Percentiles rank a stretch among this genome's conserved stretches.
Evolutionary conservation across 2,329 filamentous ascomycete species (phyloP).

Genomic region (Fusarium coffeatum): DNA sequence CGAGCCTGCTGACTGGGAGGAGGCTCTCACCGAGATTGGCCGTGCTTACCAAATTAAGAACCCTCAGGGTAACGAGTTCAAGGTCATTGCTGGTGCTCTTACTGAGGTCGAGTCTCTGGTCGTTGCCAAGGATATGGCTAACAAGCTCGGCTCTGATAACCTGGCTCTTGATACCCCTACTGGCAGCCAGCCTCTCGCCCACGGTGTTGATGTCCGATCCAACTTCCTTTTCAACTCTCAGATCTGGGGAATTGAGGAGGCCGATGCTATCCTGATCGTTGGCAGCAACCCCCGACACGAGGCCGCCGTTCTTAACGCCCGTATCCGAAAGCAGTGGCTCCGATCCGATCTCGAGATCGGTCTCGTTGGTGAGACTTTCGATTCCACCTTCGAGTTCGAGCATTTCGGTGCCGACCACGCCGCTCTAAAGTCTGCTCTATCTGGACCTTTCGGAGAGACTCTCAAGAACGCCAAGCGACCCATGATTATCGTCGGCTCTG

Average conservation of each 20-base stretch:
- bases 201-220: constrained; percentile 91
- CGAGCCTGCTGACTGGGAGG: constrained; percentile 93
- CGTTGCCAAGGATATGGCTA: constrained; percentile 96
- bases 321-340: constrained; percentile 98
- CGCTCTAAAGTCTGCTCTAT: constrained; percentile 85
- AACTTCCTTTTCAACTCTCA: constrained; percentile 98
- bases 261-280: constrained; percentile 90
- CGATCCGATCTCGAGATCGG: constrained; percentile 94
- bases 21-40: constrained; percentile 88
- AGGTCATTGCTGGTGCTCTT: constrained; percentile 90
- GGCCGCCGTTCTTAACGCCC: constrained; percentile 93
- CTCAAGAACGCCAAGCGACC: constrained; percentile 87
- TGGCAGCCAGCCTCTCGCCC: constrained; percentile 84
- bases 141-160: constrained; percentile 96
- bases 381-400: constrained; percentile 95
- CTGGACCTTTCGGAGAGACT: constrained; percentile 92
- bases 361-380: constrained; percentile 88
- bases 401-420: constrained; percentile 84
- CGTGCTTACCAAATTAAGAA: constrained; percentile 82
- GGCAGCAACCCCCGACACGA: constrained; percentile 97
- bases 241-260: constrained; percentile 93
- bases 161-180: constrained; percentile 90
- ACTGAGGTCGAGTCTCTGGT: constrained; percentile 94
- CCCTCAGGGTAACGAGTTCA: constrained; percentile 93
- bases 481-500: constrained; percentile 96